phyloP scores from a whole-genome alignment of 2,329 filamentous ascomycete species.

The Stemphylium lycopersici region DNA sequence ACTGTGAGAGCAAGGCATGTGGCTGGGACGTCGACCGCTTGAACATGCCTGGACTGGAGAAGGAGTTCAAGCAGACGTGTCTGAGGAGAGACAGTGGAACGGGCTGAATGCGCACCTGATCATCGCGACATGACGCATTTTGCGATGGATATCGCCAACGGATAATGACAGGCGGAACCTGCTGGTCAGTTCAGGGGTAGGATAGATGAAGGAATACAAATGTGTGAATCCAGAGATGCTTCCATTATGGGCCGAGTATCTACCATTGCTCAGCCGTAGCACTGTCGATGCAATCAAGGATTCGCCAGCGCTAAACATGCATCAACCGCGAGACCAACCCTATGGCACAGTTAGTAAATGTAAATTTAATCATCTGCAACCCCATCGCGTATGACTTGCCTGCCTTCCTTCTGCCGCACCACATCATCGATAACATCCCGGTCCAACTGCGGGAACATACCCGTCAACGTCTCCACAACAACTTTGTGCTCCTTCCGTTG shows the following conservation, averaged over 20 bases:
- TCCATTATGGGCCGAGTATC: not conserved
- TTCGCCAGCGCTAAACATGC: conserved; percentile 23
- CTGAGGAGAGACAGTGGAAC: conserved; percentile 10
- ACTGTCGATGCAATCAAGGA: conserved; percentile 12
- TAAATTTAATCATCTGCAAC: not conserved
- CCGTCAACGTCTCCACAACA: conserved; percentile 89
- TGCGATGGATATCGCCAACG: too few relatives aligned
- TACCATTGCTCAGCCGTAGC: not conserved
- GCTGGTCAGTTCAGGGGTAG: too few relatives aligned
- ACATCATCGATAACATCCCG: conserved; percentile 96
- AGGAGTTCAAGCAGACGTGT: conserved; percentile 22
- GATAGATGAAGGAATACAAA: too few relatives aligned
- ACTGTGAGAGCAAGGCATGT: conserved; percentile 39
- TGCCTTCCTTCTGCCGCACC: conserved; percentile 91
- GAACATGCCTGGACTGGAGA: conserved; percentile 30
- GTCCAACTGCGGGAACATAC: conserved; percentile 97
- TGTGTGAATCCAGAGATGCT: not conserved
- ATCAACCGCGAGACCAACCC: conserved; percentile 21
- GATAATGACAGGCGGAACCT: too few relatives aligned
- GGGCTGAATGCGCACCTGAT: not conserved
- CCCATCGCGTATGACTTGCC: conserved; percentile 63
- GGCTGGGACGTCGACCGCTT: conserved; percentile 34
- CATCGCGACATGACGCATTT: too few relatives aligned
- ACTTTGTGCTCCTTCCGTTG: conserved; percentile 85
- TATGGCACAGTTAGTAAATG: not conserved